Evolutionary conservation across 2,329 filamentous ascomycete genomes (phyloP), one percentile per base, ranked within the genome.

Genomic region (Fusarium proliferatum): DNA sequence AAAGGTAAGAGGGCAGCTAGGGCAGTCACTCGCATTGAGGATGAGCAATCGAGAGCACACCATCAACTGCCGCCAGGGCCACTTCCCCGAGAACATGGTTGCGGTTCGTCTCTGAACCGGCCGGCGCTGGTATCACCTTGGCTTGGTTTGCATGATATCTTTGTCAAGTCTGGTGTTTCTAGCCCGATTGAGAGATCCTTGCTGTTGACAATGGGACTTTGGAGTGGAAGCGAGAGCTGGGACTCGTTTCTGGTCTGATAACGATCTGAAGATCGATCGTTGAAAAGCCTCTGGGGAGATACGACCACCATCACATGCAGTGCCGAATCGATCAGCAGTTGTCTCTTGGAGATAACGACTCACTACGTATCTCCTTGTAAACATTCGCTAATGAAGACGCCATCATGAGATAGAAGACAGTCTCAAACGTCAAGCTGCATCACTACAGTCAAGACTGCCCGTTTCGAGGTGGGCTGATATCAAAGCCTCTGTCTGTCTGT

Each of bases 1-100:
- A 52, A 55, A 62, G 38, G 42, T 9, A 48, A 36, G 33, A 23
- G 30, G 48, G 30, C 23, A 13, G 23, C 17, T 9, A 21, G 30
- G 23, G 13, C 51, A 53, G 19, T 55, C 62, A 63, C 36, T 45
- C 63, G 33, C 57, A 49, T 46, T 42, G 30, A 64, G 12, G 23
- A 61, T 34, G 45, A 60, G 26, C 52, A 59, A 41, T 55, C 33
- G 49, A 41, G 61, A 58, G 59, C 73, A 75, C 76, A 77, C 76
- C 74, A 77, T 68, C 59, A 66, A 53, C 41, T 75, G 34, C 62
- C 71, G 61, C 71, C 69, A 70, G 72, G 72, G 51, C 69, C 73
- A 74, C 75, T 71, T 76, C 73, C 67, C 71, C 73, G 64, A 64
- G 60, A 67, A 65, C 71, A 67, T 69, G 64, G 64, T 65, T 72